Conservation (phyloP, 2,329 filamentous ascomycete genomes). For the Fusarium sp. region DNA sequence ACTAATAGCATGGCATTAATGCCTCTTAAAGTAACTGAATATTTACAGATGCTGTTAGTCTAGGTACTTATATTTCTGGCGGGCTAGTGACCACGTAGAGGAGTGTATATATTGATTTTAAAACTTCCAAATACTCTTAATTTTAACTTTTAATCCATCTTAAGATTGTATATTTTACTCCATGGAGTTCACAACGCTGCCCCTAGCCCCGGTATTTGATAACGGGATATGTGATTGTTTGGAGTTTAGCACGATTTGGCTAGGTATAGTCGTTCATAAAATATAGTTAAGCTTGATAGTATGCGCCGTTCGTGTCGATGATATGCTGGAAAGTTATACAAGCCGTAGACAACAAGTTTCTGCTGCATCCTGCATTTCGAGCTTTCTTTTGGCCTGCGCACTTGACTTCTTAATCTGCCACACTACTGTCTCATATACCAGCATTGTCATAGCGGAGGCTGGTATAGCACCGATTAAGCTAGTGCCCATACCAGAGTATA, state of each 20-base stretch:
- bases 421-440: neutral
- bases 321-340: neutral
- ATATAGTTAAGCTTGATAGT: neutral
- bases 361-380: neutral
- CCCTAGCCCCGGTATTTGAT: neutral
- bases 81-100: neutral
- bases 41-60: neutral
- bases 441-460: neutral
- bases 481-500: neutral
- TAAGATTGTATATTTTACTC: neutral
- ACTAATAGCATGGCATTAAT: neutral
- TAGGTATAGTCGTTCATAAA: neutral
- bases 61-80: neutral
- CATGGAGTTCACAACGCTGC: neutral
- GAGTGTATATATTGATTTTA: neutral
- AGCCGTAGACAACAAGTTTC: neutral
- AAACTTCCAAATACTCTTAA: neutral
- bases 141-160: neutral
- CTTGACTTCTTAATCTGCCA: neutral
- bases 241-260: neutral
- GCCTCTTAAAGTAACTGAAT: neutral
- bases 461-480: neutral
- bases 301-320: neutral
- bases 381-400: neutral
- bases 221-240: neutral